These are phyloP conservation scores for Aspergillus bridgeri DNA, from an alignment of 495 filamentous ascomycete species.

Conservation along the genomic window DNA sequence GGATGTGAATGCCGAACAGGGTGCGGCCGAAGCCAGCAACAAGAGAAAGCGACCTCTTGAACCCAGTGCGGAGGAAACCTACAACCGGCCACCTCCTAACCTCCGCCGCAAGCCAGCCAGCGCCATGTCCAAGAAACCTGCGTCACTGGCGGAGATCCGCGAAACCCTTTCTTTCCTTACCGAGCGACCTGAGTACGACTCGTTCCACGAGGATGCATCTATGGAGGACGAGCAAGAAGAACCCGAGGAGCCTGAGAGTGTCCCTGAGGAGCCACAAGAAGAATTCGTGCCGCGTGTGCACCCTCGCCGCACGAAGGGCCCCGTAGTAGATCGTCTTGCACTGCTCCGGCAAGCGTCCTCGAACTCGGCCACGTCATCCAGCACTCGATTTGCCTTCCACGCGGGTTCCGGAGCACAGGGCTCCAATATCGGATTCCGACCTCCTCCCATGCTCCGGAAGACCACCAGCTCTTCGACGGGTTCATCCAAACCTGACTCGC, in stretches of 20 bases:
- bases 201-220: constrained; percentile 43
- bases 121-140: constrained; percentile 56
- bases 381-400: constrained; percentile 61
- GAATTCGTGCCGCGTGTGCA: constrained; percentile 36
- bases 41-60: constrained; percentile 57
- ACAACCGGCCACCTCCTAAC: constrained; percentile 57
- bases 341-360: constrained; percentile 66
- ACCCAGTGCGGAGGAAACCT: constrained; percentile 37
- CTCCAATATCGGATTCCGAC: constrained; percentile 57
- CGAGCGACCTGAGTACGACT: constrained; percentile 64
- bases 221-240: constrained; percentile 35
- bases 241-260: constrained; percentile 32
- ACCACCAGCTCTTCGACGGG: constrained; percentile 59
- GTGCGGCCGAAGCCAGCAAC: constrained; percentile 27
- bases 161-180: constrained; percentile 77
- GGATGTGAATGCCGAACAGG: constrained; percentile 25
- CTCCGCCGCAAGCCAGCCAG: constrained; percentile 60
- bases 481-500: constrained; percentile 29
- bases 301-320: constrained; percentile 48
- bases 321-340: constrained; percentile 77
- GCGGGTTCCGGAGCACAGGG: constrained; percentile 34
- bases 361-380: constrained; percentile 44
- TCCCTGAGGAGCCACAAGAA: constrained; percentile 22
- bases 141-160: constrained; percentile 72
- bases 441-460: constrained; percentile 74